Evolutionary conservation across 345 rosid species (phyloP), one percentile per base, ranked within the genome.

Genomic region (Pistacia integerrima): DNA sequence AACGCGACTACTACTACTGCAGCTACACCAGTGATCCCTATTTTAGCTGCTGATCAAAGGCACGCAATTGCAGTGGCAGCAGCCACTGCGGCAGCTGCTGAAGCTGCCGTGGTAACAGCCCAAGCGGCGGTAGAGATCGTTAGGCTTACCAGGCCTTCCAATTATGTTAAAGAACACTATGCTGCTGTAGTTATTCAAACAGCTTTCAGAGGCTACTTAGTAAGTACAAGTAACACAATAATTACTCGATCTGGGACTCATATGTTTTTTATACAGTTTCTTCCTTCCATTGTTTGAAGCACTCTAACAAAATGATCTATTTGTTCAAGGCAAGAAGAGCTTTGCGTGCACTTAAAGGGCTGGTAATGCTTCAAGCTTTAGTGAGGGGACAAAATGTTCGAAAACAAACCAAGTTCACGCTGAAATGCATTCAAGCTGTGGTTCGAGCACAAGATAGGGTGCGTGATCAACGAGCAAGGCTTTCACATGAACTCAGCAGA

Each of bases 371-470:
- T 48, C 99, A 95, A 82, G 99, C 99, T 6, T 78, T 95, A 54
- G 97, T 95, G 76, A 87, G 99, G 85, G 99, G 99, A 58, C 88
- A 91, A 70, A 95, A 93, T 28, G 98, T 92, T 5, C 69, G 98
- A 74, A 88, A 87, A 77, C 95, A 91, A 81, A 88, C 97, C 8
- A 90, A 93, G 75, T 81, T 82, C 70, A 91, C 93, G 57, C 85
- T 95, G 74, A 86, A 89, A 81, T 89, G 93, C 82, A 87, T 95
- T 80, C 92, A 93, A 76, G 92, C 97, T 62, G 78, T 95, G 73
- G 90, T 95, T 61, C 79, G 97, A 63, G 94, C 91, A 35, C 98
- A 95, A 76, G 88, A 89, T 22, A 86, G 90, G 79, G 90, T 90
- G 22, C 85, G 88, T 9, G 84, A 85, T 54, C 95, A 93, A 82